Evolutionary conservation across 1,284 basidiomycete genomes (phyloP).

Genomic region (Apiotrichum sp.): DNA sequence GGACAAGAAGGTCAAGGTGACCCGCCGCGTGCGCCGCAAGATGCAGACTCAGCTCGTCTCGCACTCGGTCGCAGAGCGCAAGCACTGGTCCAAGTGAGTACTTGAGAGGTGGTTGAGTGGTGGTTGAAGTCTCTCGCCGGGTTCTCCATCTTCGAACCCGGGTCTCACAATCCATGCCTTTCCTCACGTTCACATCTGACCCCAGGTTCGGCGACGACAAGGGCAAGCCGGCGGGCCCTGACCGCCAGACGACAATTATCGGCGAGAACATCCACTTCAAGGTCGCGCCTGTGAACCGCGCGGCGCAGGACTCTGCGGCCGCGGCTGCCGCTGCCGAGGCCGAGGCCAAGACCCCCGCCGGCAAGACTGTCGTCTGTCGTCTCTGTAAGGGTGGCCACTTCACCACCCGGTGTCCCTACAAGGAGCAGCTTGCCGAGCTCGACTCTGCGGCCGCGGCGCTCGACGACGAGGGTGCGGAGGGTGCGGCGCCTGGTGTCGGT

Average conservation of each 20-base stretch:
- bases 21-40: slow-evolving; percentile 76
- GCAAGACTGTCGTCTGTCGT: slow-evolving; percentile 85
- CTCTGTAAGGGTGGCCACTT: slow-evolving; percentile 96
- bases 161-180: no score
- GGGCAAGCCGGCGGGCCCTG: slow-evolving; percentile 80
- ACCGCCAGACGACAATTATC: slow-evolving; percentile 90
- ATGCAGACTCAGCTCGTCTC: slow-evolving; percentile 90
- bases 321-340: slow-evolving; percentile 56
- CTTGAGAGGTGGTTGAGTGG: no score
- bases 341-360: slow-evolving; percentile 64
- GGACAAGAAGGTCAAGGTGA: slow-evolving; percentile 89
- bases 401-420: slow-evolving; percentile 97
- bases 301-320: slow-evolving; percentile 50
- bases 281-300: slow-evolving; percentile 70
- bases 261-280: slow-evolving; percentile 86
- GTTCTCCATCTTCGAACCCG: no score
- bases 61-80: slow-evolving; percentile 85
- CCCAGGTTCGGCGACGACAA: slow-evolving; percentile 80
- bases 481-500: slow-evolving; percentile 7
- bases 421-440: slow-evolving; percentile 72
- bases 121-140: no score
- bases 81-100: slow-evolving; percentile 76
- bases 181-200: neutral
- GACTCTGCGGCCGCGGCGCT: slow-evolving; percentile 61
- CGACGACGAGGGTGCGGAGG: slow-evolving; percentile 39